A percentile compares a stretch with the other conserved stretches of the same genome.
Evolutionary conservation across 2,329 filamentous ascomycete species (phyloP).

Genomic region (Microascus cirrosus): DNA sequence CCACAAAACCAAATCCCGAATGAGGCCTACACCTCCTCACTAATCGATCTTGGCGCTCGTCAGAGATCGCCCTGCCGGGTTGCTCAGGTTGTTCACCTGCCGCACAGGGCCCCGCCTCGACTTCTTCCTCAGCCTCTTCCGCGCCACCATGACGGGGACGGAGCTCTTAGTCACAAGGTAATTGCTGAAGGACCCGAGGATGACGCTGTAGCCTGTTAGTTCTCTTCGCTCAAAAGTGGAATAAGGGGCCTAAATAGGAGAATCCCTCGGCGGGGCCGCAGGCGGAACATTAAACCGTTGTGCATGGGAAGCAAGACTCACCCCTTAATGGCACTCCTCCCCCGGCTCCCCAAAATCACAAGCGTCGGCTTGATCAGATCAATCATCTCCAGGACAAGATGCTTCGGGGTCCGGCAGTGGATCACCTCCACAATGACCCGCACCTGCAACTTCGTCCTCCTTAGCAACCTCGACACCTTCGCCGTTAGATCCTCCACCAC

Average conservation of each 20-base stretch:
- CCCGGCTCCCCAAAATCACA: slow-evolving; percentile 85
- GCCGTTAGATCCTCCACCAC: slow-evolving; percentile 79
- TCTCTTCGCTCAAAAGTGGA: neutral
- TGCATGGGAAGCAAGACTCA: slow-evolving; percentile 30
- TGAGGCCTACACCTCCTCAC: neutral
- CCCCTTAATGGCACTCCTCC: slow-evolving; percentile 87
- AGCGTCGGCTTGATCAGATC: slow-evolving; percentile 84
- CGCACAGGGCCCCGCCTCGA: slow-evolving; percentile 60
- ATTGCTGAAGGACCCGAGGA: slow-evolving; percentile 93
- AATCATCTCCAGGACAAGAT: slow-evolving; percentile 94
- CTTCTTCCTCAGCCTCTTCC: slow-evolving; percentile 81
- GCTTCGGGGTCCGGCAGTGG: slow-evolving; percentile 95
- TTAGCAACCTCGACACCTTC: slow-evolving; percentile 70
- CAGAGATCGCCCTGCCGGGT: slow-evolving; percentile 54
- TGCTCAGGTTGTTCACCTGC: slow-evolving; percentile 72
- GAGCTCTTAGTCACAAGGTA: slow-evolving; percentile 96
- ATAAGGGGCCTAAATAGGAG: neutral
- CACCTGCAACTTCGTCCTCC: slow-evolving; percentile 87
- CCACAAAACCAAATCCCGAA: neutral
- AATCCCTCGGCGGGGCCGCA: neutral
- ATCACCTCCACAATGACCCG: slow-evolving; percentile 91
- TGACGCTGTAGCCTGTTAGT: slow-evolving; percentile 47
- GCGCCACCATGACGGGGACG: slow-evolving; percentile 93
- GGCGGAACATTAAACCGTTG: slow-evolving; percentile 11
- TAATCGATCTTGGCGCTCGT: slow-evolving; percentile 68